A percentile compares a stretch with the other conserved stretches of the same genome.
phyloP scores from a whole-genome alignment of 208 protist genomes.

The Vickermania ingenoplastis region DNA sequence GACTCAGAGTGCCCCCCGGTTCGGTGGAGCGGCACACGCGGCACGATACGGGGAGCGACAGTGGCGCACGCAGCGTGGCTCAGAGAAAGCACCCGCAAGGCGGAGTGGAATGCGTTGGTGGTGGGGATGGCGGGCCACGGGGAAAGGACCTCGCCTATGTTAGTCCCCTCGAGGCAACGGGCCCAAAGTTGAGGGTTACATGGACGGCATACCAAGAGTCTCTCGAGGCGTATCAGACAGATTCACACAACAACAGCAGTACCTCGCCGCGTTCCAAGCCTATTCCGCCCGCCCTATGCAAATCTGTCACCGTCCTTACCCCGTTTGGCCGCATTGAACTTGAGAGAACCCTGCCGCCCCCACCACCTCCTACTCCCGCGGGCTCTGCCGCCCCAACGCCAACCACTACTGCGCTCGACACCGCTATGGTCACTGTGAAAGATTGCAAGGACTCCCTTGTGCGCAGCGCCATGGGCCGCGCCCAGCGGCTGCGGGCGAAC shows the following conservation, averaged over 20 bases:
- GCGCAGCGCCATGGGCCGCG: conserved; percentile 33
- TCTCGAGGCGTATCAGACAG: conserved; percentile 1
- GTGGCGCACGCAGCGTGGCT: no score
- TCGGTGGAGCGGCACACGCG: neutral
- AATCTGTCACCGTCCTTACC: conserved; percentile 31
- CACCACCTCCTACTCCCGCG: neutral
- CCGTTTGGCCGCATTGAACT: conserved; percentile 33
- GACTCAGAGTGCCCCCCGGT: neutral
- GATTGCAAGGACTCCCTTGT: conserved; percentile 41
- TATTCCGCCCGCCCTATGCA: conserved; percentile 12
- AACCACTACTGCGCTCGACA: neutral
- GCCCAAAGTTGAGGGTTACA: neutral
- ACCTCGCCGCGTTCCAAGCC: neutral
- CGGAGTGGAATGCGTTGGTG: no score
- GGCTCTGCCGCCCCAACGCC: neutral
- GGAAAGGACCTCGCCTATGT: neutral
- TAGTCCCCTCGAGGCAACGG: neutral
- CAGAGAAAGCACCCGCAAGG: no score
- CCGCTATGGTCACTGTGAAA: conserved; percentile 13
- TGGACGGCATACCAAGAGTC: neutral
- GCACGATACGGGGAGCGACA: neutral
- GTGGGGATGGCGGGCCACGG: no score
- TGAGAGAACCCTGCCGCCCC: conserved; percentile 5
- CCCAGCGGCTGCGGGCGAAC: conserved; percentile 19
- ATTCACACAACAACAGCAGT: no score